Evolutionary conservation across 1,284 basidiomycete species (phyloP).

Genomic region (Cutaneotrichosporon cyanovorans): DNA sequence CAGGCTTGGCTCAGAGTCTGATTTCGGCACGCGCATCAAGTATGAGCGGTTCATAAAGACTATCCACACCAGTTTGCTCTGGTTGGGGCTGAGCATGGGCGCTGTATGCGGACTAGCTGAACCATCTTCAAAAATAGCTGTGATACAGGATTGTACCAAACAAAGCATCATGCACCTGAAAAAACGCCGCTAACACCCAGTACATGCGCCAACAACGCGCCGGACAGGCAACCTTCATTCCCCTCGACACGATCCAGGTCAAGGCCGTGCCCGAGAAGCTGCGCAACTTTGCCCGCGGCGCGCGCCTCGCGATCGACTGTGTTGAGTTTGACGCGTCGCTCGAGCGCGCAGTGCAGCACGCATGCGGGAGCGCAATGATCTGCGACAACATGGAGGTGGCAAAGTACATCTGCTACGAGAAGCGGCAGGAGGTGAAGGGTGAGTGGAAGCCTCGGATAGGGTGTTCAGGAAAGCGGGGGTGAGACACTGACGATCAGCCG

Average conservation of each 20-base stretch:
- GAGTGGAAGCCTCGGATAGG: conserved; percentile 21
- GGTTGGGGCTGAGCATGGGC: too few relatives aligned
- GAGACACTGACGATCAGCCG: too few relatives aligned
- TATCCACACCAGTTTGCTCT: too few relatives aligned
- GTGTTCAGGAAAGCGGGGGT: too few relatives aligned
- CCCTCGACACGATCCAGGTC: conserved; percentile 89
- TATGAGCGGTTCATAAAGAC: too few relatives aligned
- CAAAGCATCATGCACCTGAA: too few relatives aligned
- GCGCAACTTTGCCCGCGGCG: conserved; percentile 82
- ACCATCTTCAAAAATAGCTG: too few relatives aligned
- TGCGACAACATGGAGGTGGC: conserved; percentile 94
- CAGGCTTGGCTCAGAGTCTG: too few relatives aligned
- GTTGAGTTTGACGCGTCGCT: conserved; percentile 79
- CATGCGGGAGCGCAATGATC: conserved; percentile 88
- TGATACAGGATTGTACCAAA: too few relatives aligned
- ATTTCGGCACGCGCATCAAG: too few relatives aligned
- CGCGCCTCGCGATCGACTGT: conserved; percentile 87
- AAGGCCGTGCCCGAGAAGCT: conserved; percentile 93
- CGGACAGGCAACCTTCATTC: conserved; percentile 94
- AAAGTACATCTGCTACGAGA: conserved; percentile 82
- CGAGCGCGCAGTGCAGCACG: conserved; percentile 91
- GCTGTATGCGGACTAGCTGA: too few relatives aligned
- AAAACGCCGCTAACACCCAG: conserved; percentile 34
- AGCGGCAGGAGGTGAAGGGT: conserved; percentile 94
- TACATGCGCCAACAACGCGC: conserved; percentile 92